A percentile compares a stretch with the other conserved stretches of the same genome.
These are phyloP conservation scores for Colletotrichum abscissum DNA, from an alignment of 2,329 filamentous ascomycete genomes.

Conservation along the genomic window DNA sequence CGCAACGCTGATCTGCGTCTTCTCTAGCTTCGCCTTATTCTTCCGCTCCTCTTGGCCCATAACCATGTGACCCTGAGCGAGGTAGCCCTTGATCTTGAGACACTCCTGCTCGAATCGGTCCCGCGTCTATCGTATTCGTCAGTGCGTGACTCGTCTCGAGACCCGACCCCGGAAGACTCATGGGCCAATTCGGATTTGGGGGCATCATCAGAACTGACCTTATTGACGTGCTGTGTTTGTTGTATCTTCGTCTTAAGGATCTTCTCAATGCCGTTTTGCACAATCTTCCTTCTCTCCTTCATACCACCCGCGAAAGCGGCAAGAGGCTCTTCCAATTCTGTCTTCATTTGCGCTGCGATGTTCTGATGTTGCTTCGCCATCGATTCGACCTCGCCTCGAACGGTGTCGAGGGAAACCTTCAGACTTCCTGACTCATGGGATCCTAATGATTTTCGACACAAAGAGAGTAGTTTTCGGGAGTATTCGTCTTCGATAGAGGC, in stretches of 20 bases:
- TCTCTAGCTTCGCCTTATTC: conserved; percentile 98
- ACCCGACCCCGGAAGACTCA: not conserved
- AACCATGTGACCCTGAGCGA: conserved; percentile 99
- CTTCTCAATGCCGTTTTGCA: conserved; percentile 94
- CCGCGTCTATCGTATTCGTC: conserved; percentile 68
- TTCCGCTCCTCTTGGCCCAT: conserved; percentile 99
- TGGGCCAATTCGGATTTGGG: not conserved
- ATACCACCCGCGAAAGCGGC: conserved; percentile 92
- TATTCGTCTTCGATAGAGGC: conserved; percentile 98
- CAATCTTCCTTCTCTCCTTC: conserved; percentile 96
- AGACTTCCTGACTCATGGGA: conserved; percentile 89
- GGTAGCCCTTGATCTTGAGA: conserved; percentile 96
- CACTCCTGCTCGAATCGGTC: conserved; percentile 98
- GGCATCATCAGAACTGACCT: conserved; percentile 65
- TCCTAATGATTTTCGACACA: conserved; percentile 89
- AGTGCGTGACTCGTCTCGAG: conserved; percentile 1
- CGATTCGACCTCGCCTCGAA: conserved; percentile 88
- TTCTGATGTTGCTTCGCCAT: conserved; percentile 94
- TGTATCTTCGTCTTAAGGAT: conserved; percentile 92
- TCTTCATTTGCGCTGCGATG: conserved; percentile 95
- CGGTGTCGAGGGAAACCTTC: conserved; percentile 84
- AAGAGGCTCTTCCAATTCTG: conserved; percentile 92
- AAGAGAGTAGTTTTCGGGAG: conserved; percentile 84
- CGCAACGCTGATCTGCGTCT: conserved; percentile 96
- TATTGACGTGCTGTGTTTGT: conserved; percentile 91